Evolutionary conservation across 352 stramenopile species (phyloP).

Genomic region (Thraustochytrium striatum): DNA sequence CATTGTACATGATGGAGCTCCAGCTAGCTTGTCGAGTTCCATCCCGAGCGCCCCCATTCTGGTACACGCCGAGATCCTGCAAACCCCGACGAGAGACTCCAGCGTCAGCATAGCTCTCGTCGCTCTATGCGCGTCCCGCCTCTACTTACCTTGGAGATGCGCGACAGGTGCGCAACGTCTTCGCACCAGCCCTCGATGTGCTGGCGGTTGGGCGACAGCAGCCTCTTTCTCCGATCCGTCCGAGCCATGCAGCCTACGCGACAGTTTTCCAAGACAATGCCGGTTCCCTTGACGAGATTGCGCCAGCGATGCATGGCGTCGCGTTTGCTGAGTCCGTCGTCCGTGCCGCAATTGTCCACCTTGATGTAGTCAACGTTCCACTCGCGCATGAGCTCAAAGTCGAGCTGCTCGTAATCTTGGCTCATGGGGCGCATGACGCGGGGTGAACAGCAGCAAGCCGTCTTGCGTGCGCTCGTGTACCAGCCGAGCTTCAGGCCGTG

Average conservation of each 20-base stretch:
- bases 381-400: not conserved
- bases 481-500: not conserved
- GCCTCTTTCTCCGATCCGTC: too few relatives aligned
- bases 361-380: not conserved
- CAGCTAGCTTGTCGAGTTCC: not conserved
- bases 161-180: not conserved
- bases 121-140: too few relatives aligned
- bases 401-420: not conserved
- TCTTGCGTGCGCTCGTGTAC: not conserved
- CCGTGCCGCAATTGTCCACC: not conserved
- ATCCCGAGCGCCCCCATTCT: not conserved
- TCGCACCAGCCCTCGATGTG: not conserved
- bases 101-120: too few relatives aligned
- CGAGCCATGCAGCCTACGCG: not conserved
- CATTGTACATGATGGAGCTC: not conserved
- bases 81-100: too few relatives aligned
- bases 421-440: not conserved
- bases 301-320: not conserved
- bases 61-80: not conserved
- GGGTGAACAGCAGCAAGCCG: not conserved
- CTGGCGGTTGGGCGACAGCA: not conserved
- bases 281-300: not conserved
- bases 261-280: not conserved
- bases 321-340: not conserved
- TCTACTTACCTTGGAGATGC: too few relatives aligned